Conservation (phyloP, 1,139 yeast species). For the Debaryomyces psychrophilus region DNA sequence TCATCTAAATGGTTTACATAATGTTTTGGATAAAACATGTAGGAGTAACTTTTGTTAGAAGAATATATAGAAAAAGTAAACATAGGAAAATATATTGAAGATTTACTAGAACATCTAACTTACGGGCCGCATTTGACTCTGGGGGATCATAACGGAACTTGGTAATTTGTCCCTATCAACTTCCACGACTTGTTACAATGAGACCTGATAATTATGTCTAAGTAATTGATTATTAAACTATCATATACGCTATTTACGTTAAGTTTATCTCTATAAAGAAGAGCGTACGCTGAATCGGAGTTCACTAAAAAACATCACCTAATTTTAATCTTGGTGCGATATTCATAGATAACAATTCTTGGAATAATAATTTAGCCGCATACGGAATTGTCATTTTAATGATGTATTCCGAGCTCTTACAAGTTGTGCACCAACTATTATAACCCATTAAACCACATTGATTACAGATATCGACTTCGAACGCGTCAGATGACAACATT, state of each 20-base stretch:
- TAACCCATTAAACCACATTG: constrained; percentile 98
- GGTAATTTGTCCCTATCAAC: not conserved
- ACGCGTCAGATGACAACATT: constrained; percentile 97
- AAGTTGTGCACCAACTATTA: constrained; percentile 95
- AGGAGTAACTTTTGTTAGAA: constrained; percentile 4
- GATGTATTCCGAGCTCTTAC: constrained; percentile 84
- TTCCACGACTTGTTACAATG: not conserved
- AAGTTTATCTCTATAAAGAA: not conserved
- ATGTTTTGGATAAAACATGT: not conserved
- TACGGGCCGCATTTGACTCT: not conserved
- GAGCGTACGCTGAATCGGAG: not conserved
- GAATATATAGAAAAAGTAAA: not conserved
- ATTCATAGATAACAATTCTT: constrained; percentile 94
- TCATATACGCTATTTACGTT: not conserved
- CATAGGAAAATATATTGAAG: not conserved
- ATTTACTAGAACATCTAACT: not conserved
- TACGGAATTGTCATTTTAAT: constrained; percentile 97
- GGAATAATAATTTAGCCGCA: constrained; percentile 95
- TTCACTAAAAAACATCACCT: constrained; percentile 71
- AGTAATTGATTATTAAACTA: not conserved
- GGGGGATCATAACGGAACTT: not conserved
- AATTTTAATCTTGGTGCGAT: constrained; percentile 93
- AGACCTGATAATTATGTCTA: not conserved
- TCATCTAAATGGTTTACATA: not conserved
- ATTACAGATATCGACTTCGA: constrained; percentile 94